phyloP scores from a whole-genome alignment of 805 yeast species.

The Candida orba region DNA sequence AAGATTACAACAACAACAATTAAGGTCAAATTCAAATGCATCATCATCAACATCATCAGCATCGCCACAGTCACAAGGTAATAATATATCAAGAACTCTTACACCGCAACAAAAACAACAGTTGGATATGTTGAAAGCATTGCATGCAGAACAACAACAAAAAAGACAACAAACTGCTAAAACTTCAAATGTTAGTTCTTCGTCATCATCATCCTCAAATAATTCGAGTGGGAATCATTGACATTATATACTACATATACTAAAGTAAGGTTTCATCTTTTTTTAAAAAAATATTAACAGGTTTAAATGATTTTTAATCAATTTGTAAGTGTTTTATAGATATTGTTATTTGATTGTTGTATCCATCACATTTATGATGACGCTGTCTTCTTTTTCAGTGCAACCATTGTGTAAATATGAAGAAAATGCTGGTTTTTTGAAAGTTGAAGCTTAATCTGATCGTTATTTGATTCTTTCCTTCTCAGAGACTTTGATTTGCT shows the following conservation, averaged over 20 bases:
- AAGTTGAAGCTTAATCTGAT: slow-evolving; percentile 8
- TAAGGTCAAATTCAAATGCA: slow-evolving; percentile 26
- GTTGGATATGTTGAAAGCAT: slow-evolving; percentile 19
- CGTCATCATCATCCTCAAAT: not conserved
- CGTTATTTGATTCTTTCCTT: not conserved
- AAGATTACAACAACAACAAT: slow-evolving; percentile 22
- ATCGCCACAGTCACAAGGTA: slow-evolving; percentile 9
- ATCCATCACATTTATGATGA: slow-evolving; percentile 4
- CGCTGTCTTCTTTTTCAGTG: slow-evolving; percentile 21
- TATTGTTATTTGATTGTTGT: no score
- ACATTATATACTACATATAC: no score
- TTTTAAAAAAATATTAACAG: no score
- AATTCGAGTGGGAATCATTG: no score
- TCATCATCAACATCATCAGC: slow-evolving; percentile 9
- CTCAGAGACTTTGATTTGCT: not conserved
- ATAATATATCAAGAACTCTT: slow-evolving; percentile 5
- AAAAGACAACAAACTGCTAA: slow-evolving; percentile 15
- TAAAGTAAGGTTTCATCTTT: no score
- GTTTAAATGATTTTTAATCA: no score
- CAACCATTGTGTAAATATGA: slow-evolving; percentile 16
- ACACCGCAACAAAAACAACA: slow-evolving; percentile 27
- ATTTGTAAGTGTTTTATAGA: no score
- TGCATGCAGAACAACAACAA: slow-evolving; percentile 23
- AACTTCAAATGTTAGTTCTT: not conserved
- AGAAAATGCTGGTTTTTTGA: slow-evolving; percentile 7